Evolutionary conservation across 2,329 filamentous ascomycete species (phyloP).

Genomic region (Leptographium radiaticola): DNA sequence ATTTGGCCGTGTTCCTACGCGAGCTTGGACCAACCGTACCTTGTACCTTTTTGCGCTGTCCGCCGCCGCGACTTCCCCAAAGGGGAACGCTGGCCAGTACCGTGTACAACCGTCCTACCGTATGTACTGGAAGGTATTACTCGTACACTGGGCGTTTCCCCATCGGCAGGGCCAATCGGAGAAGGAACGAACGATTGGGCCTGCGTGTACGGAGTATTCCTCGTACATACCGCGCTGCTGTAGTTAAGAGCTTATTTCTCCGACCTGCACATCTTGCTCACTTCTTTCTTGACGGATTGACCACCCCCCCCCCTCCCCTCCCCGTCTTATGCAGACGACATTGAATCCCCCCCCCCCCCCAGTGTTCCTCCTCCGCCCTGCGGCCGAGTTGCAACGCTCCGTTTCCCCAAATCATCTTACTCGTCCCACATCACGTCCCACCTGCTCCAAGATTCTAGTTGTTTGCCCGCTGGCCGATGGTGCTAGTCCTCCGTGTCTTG

Average conservation of each 20-base stretch:
- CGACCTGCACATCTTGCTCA: not conserved
- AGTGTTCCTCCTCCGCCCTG: not conserved
- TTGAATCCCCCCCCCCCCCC: not conserved
- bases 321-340: not conserved
- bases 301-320: not conserved
- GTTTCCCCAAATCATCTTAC: not conserved
- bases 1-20: slow-evolving; percentile 4
- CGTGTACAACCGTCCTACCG: not conserved
- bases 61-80: not conserved
- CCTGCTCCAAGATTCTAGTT: not conserved
- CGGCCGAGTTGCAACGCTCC: not conserved
- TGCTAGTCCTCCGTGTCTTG: not conserved
- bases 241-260: not conserved
- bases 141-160: too few relatives aligned
- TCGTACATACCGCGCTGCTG: not conserved
- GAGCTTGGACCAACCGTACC: not conserved
- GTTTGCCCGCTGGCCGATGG: not conserved
- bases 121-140: too few relatives aligned
- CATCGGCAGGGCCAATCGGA: not conserved
- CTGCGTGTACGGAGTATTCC: not conserved
- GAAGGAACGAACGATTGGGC: not conserved
- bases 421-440: slow-evolving; percentile 1
- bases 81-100: not conserved
- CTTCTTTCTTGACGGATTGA: not conserved
- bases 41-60: not conserved